Percentiles rank a stretch among this genome's conserved stretches.
Evolutionary conservation across 192 early-diverging fungal genomes (phyloP).

Genomic region (Funneliformis geosporum): DNA sequence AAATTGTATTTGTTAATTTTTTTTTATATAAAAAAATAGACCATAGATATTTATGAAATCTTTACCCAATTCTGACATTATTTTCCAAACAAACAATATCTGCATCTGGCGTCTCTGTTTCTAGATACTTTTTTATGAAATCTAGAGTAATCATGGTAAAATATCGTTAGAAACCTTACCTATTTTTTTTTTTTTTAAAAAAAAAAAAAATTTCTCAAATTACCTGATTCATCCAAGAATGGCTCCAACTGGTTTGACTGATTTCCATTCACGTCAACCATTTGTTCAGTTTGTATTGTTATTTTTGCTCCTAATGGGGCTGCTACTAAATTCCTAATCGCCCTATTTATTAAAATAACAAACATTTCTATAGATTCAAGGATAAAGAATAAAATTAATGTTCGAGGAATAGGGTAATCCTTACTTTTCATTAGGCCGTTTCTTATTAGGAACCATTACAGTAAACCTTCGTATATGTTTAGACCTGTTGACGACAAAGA

Average conservation of each 20-base stretch:
- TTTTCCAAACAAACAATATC: slow-evolving; percentile 62
- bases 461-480: slow-evolving; percentile 56
- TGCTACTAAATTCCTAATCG: slow-evolving; percentile 40
- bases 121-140: slow-evolving; percentile 54
- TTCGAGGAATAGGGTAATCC: not conserved
- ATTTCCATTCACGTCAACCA: slow-evolving; percentile 1
- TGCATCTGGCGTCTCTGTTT: slow-evolving; percentile 60
- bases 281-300: not conserved
- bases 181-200: not conserved
- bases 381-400: not conserved
- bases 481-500: slow-evolving; percentile 62
- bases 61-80: slow-evolving; percentile 59
- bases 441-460: slow-evolving; percentile 62
- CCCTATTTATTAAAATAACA: slow-evolving; percentile 12
- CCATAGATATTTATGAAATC: not conserved
- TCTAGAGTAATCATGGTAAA: slow-evolving; percentile 29
- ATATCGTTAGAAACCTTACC: not conserved
- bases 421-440: slow-evolving; percentile 44
- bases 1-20: not conserved
- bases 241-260: slow-evolving; percentile 49
- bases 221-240: slow-evolving; percentile 57
- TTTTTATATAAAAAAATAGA: not conserved
- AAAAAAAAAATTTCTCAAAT: slow-evolving; percentile 22
- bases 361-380: not conserved
- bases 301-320: slow-evolving; percentile 42